A percentile compares a stretch with the other conserved stretches of the same genome.
Conservation (phyloP, 2,329 filamentous ascomycete species). For the Elsinoe batatas region DNA sequence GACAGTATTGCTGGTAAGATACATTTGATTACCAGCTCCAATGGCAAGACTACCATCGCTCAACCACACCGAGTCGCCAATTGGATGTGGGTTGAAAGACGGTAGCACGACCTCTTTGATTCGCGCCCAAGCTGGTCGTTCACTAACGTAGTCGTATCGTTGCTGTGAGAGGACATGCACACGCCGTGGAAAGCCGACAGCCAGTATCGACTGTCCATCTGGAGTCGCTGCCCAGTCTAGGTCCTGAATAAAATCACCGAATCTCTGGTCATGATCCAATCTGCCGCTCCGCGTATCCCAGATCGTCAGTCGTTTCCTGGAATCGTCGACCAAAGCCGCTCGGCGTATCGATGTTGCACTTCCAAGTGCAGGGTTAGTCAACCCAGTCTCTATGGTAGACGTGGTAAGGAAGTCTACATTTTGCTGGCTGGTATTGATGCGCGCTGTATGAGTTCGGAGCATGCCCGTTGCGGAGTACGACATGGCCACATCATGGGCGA, state of each 20-base stretch:
- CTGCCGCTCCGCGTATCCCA: slow-evolving; percentile 80
- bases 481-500: slow-evolving; percentile 75
- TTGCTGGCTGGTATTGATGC: slow-evolving; percentile 50
- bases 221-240: slow-evolving; percentile 92
- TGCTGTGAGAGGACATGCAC: slow-evolving; percentile 76
- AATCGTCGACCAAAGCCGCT: slow-evolving; percentile 67
- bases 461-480: slow-evolving; percentile 69
- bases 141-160: slow-evolving; percentile 83
- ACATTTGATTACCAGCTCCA: slow-evolving; percentile 82
- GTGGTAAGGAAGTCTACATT: slow-evolving; percentile 74
- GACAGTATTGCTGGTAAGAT: slow-evolving; percentile 71
- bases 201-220: slow-evolving; percentile 77
- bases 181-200: slow-evolving; percentile 83
- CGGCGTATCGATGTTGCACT: slow-evolving; percentile 83
- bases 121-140: slow-evolving; percentile 78
- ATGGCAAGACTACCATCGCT: slow-evolving; percentile 76
- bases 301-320: slow-evolving; percentile 68
- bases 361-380: slow-evolving; percentile 62
- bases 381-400: slow-evolving; percentile 68
- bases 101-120: slow-evolving; percentile 74
- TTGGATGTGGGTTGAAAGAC: slow-evolving; percentile 68
- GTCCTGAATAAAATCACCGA: slow-evolving; percentile 58
- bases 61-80: slow-evolving; percentile 89
- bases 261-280: slow-evolving; percentile 70
- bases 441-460: slow-evolving; percentile 77